A percentile compares a stretch with the other conserved stretches of the same genome.
phyloP scores from a whole-genome alignment of 768 basidiomycete genomes.

The Russula griseocarnosa region DNA sequence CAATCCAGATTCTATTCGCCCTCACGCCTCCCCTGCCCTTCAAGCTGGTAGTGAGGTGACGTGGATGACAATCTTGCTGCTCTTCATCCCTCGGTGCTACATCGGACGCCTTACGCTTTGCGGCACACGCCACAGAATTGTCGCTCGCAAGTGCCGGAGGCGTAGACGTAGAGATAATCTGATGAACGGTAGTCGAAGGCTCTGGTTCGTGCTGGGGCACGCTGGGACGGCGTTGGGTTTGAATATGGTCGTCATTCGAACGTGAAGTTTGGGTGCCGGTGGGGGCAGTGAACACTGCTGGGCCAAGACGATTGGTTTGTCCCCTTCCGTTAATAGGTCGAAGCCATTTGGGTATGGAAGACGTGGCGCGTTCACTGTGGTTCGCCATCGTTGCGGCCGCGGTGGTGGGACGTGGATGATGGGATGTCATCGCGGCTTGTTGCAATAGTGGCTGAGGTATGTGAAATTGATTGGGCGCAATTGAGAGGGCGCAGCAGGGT shows the following conservation, averaged over 20 bases:
- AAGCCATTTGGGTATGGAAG: not conserved
- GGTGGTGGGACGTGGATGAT: not conserved
- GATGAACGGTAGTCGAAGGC: not conserved
- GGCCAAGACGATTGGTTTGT: not conserved
- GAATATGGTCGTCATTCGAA: not conserved
- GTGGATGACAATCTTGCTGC: not conserved
- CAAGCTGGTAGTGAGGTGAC: not conserved
- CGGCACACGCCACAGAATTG: not conserved
- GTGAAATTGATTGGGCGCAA: not conserved
- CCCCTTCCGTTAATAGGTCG: not conserved
- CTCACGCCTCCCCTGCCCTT: not conserved
- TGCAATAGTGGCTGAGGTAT: not conserved
- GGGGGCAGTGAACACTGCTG: not conserved
- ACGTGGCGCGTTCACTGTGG: not conserved
- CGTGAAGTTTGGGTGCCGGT: not conserved
- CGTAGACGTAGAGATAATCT: too few species aligned
- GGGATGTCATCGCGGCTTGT: not conserved
- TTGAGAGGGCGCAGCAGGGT: conserved; percentile 1
- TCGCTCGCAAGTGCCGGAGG: not conserved
- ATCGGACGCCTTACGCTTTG: not conserved
- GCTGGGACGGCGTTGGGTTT: not conserved
- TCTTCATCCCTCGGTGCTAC: not conserved
- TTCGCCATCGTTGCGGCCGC: not conserved
- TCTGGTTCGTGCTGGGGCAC: not conserved
- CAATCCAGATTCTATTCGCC: not conserved